phyloP scores from a whole-genome alignment of 176 grass and related monocot genomes.

The Eleusine coracana region DNA sequence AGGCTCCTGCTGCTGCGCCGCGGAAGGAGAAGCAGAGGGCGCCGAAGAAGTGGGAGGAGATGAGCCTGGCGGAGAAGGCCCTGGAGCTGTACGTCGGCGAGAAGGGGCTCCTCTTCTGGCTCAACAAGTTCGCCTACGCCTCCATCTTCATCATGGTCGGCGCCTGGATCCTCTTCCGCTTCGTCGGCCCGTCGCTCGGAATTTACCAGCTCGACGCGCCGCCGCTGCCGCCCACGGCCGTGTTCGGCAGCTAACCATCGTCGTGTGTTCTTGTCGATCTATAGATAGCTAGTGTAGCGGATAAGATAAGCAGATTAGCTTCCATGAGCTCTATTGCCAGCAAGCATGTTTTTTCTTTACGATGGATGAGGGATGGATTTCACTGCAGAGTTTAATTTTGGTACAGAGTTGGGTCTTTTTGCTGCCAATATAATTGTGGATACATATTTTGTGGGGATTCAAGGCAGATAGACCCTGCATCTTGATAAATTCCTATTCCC shows the following conservation, averaged over 20 bases:
- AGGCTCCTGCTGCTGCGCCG: slow-evolving; percentile 20
- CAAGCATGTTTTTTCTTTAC: not conserved
- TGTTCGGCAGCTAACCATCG: slow-evolving; percentile 41
- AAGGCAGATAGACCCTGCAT: too few relatives aligned
- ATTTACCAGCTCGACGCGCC: slow-evolving; percentile 86
- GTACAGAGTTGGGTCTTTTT: too few relatives aligned
- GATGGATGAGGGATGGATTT: not conserved
- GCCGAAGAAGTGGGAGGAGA: slow-evolving; percentile 83
- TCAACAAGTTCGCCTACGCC: slow-evolving; percentile 96
- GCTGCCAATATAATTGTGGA: too few relatives aligned
- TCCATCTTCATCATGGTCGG: slow-evolving; percentile 83
- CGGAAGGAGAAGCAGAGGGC: slow-evolving; percentile 10
- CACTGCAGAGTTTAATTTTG: too few relatives aligned
- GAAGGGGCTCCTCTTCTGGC: slow-evolving; percentile 88
- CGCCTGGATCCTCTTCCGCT: slow-evolving; percentile 90
- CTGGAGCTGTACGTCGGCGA: slow-evolving; percentile 83
- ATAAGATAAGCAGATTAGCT: not conserved
- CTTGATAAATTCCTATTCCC: too few relatives aligned
- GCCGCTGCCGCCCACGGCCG: slow-evolving; percentile 57
- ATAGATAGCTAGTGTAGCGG: slow-evolving; percentile 28
- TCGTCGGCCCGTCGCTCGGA: slow-evolving; percentile 74
- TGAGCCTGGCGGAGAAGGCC: slow-evolving; percentile 80
- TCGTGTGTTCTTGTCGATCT: slow-evolving; percentile 3
- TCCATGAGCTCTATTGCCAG: not conserved
- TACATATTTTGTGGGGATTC: too few relatives aligned